Conservation (phyloP, 2,329 filamentous ascomycete genomes). For the Aspergillus ibericus region DNA sequence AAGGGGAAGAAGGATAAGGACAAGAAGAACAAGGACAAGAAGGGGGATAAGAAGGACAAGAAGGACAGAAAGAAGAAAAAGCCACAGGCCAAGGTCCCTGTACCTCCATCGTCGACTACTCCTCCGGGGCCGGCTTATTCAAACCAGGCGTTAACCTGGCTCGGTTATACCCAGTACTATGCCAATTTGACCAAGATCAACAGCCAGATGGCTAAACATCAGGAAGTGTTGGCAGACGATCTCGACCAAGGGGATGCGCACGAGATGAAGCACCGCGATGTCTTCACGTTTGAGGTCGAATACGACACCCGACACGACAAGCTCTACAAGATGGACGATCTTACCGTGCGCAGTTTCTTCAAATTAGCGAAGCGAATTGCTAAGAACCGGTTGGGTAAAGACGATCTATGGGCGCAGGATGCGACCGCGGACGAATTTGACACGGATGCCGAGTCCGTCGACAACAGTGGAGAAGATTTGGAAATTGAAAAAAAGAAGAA, state of each 20-base stretch:
- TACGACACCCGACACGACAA: constrained; percentile 81
- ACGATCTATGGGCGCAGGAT: constrained; percentile 24
- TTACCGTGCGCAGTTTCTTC: constrained; percentile 81
- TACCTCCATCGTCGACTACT: constrained; percentile 68
- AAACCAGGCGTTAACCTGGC: constrained; percentile 74
- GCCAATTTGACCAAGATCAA: constrained; percentile 92
- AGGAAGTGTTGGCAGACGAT: constrained; percentile 1
- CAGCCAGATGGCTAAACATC: constrained; percentile 57
- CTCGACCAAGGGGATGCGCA: constrained; percentile 27
- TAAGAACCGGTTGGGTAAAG: constrained; percentile 32
- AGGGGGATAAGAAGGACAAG: too few species aligned
- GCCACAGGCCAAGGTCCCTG: constrained; percentile 65
- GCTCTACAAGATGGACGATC: constrained; percentile 71
- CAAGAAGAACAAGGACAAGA: too few species aligned
- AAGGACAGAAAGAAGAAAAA: constrained; percentile 52
- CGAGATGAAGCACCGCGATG: constrained; percentile 53
- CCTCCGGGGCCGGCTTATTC: constrained; percentile 88
- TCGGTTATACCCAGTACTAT: constrained; percentile 85
- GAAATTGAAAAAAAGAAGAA: constrained; percentile 36
- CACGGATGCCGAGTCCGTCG: neutral
- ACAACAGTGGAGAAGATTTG: neutral
- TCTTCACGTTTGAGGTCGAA: constrained; percentile 77
- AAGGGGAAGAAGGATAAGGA: too few species aligned
- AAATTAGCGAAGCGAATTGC: constrained; percentile 79
- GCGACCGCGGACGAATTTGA: constrained; percentile 17